Percentiles rank a stretch among this genome's conserved stretches.
These are phyloP conservation scores for Tolypocladium pustulatum DNA, from an alignment of 2,329 filamentous ascomycete species.

Conservation along the genomic window DNA sequence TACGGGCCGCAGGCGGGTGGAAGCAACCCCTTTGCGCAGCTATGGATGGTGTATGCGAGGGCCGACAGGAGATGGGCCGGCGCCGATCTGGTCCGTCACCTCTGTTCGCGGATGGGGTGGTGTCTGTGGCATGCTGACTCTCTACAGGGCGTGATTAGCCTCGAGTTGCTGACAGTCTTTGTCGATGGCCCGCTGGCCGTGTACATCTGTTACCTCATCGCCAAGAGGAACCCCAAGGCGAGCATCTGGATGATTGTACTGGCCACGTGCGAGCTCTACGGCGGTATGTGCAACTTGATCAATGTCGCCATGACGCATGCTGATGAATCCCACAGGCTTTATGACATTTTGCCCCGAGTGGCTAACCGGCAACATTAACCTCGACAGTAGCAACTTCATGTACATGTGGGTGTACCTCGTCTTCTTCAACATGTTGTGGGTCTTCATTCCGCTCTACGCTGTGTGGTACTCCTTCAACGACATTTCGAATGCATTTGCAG, in stretches of 20 bases:
- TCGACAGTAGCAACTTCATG: slow-evolving; percentile 58
- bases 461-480: slow-evolving; percentile 44
- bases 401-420: slow-evolving; percentile 57
- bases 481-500: slow-evolving; percentile 41
- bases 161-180: slow-evolving; percentile 57
- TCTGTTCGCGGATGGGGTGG: background rate
- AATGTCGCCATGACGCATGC: background rate
- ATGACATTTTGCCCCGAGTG: slow-evolving; percentile 65
- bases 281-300: slow-evolving; percentile 31
- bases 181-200: slow-evolving; percentile 49
- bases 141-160: slow-evolving; percentile 43
- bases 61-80: slow-evolving; percentile 55
- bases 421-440: slow-evolving; percentile 62
- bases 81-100: slow-evolving; percentile 40
- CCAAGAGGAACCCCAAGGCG: slow-evolving; percentile 40
- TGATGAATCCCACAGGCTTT: slow-evolving; percentile 35
- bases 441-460: slow-evolving; percentile 50
- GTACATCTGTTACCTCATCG: slow-evolving; percentile 50
- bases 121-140: background rate
- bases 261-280: slow-evolving; percentile 57
- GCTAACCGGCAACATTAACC: slow-evolving; percentile 50
- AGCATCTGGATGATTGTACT: slow-evolving; percentile 55
- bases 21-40: slow-evolving; percentile 41
- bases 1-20: slow-evolving; percentile 49
- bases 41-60: slow-evolving; percentile 61